These are phyloP conservation scores for Podospora pseudocomata DNA, from an alignment of 495 filamentous ascomycete species.

Conservation along the genomic window DNA sequence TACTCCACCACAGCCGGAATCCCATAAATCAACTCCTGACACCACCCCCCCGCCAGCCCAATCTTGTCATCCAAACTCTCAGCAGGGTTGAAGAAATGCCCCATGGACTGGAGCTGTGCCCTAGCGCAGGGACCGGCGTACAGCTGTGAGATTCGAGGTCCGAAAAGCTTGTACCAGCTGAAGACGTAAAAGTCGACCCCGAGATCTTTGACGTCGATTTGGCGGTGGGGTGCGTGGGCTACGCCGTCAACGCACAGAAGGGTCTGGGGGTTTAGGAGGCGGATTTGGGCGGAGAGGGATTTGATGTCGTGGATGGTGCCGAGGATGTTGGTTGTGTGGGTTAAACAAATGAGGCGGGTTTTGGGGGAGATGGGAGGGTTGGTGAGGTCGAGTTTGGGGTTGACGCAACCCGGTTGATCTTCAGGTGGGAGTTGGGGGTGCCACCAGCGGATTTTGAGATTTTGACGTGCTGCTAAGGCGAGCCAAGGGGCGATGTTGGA, in stretches of 20 bases:
- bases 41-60: conserved; percentile 57
- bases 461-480: conserved; percentile 52
- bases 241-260: conserved; percentile 59
- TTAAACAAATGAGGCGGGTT: conserved; percentile 64
- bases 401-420: conserved; percentile 18
- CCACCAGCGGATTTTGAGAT: conserved; percentile 67
- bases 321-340: conserved; percentile 67
- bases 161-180: conserved; percentile 73
- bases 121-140: conserved; percentile 55
- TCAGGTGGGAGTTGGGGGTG: conserved; percentile 30
- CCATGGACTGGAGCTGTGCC: conserved; percentile 50
- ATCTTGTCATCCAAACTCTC: conserved; percentile 59
- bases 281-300: conserved; percentile 52
- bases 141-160: conserved; percentile 65
- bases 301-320: conserved; percentile 64
- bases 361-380: conserved; percentile 54
- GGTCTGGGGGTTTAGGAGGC: conserved; percentile 38
- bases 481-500: conserved; percentile 69
- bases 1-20: conserved; percentile 58
- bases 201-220: conserved; percentile 60
- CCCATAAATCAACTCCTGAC: conserved; percentile 60
- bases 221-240: conserved; percentile 65
- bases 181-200: conserved; percentile 73
- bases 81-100: conserved; percentile 64
- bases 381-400: conserved; percentile 52